phyloP scores from a whole-genome alignment of 441 rosid genomes.

The Gossypium gossypioides region DNA sequence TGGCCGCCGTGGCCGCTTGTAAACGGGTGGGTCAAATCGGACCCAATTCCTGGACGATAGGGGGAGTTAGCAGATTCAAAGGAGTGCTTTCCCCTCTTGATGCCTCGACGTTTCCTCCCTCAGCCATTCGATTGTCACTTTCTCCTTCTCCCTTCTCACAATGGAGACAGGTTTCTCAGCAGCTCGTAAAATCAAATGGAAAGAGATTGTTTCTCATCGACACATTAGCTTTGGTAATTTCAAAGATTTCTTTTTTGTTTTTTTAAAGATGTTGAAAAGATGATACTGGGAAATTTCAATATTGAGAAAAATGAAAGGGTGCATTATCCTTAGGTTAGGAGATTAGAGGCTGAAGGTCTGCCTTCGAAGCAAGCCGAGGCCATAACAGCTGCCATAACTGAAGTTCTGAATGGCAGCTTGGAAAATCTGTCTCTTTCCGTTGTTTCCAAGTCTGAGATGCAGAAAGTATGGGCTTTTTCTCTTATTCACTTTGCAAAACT shows the following conservation, averaged over 20 bases:
- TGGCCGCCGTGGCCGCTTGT: constrained; percentile 24
- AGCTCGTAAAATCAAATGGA: constrained; percentile 13
- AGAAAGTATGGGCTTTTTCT: constrained; percentile 31
- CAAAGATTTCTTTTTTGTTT: not conserved
- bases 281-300: not conserved
- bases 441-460: constrained; percentile 54
- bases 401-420: constrained; percentile 40
- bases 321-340: constrained; percentile 37
- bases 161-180: not conserved
- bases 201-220: constrained; percentile 54
- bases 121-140: constrained; percentile 6
- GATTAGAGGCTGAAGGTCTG: constrained; percentile 52
- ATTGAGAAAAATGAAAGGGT: not conserved
- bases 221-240: constrained; percentile 49
- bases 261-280: not conserved
- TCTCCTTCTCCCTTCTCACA: not conserved
- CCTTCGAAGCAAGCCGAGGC: constrained; percentile 63
- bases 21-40: constrained; percentile 37
- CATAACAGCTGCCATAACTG: constrained; percentile 47
- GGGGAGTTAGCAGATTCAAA: constrained; percentile 18
- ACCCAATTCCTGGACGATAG: constrained; percentile 19
- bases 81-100: constrained; percentile 9
- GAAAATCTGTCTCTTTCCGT: constrained; percentile 49
- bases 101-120: not conserved
- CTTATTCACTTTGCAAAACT: not conserved